Evolutionary conservation across 2,329 filamentous ascomycete species (phyloP), one percentile per base, ranked within the genome.

Genomic region (Endothia cerciana): DNA sequence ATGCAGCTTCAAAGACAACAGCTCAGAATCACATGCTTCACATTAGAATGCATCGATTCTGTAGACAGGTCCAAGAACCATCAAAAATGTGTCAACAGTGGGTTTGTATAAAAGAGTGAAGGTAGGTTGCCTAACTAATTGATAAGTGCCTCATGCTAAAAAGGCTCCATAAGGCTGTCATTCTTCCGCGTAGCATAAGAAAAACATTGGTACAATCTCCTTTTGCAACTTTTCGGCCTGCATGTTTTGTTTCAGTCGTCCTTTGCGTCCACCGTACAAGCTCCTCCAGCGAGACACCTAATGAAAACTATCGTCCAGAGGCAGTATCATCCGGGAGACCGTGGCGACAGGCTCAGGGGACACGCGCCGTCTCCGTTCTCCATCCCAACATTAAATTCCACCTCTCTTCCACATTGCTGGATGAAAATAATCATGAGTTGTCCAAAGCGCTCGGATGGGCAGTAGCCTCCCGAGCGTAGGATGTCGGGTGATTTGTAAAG

Each of bases 401-500:
- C 65, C 63, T 53, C 38, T 58, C 43, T 30, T 33, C 62, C 30
- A 65, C 36, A 61, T 57, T 62, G 25, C 59, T 55, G 60, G 45
- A 60, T 59, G 60, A 61, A 68, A 61, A 72, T 77, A 77, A 77
- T 64, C 67, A 77, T 78, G 70, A 73, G 74, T 72, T 78, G 75
- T 77, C 76, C 77, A 77, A 78, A 71, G 75, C 74, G 73, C 76
- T 74, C 74, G 70, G 70, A 65, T 58, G 72, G 75, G 72, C 73
- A 73, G 75, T 76, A 77, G 75, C 76, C 75, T 72, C 70, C 70
- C 73, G 72, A 75, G 75, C 68, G 75, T 78, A 78, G 76, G 75
- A 78, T 78, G 74, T 75, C 72, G 75, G 70, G 71, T 74, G 71
- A 76, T 76, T 71, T 72, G 74, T 76, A 77, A 72, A 73, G 73